Evolutionary conservation across 768 basidiomycete species (phyloP).

Genomic region (Lentinus brumalis): DNA sequence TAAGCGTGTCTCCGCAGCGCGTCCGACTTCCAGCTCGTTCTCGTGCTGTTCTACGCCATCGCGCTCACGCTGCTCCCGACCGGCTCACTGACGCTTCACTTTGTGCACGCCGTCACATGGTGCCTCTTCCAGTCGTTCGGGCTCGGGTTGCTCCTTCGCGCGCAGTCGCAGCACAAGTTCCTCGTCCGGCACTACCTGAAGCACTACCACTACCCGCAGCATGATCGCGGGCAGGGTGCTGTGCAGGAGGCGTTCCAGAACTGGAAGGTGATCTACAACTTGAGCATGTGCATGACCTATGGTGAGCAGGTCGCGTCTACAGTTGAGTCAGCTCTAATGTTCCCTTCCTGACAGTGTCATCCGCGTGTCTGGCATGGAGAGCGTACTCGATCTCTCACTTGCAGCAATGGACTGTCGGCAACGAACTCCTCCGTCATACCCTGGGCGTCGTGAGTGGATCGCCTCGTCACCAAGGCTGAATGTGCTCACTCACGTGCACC

Average conservation of each 20-base stretch:
- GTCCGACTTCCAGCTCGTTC: slow-evolving; percentile 77
- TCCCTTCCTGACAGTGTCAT: slow-evolving; percentile 61
- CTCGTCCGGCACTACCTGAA: slow-evolving; percentile 93
- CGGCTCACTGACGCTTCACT: slow-evolving; percentile 66
- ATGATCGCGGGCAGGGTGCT: slow-evolving; percentile 72
- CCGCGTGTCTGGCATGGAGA: slow-evolving; percentile 85
- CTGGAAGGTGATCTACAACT: slow-evolving; percentile 92
- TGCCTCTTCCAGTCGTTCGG: slow-evolving; percentile 86
- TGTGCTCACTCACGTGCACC: not conserved
- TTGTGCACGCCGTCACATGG: slow-evolving; percentile 84
- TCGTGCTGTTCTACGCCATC: slow-evolving; percentile 72
- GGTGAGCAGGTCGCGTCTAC: not conserved
- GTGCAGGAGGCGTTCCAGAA: slow-evolving; percentile 93
- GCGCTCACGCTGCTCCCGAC: slow-evolving; percentile 49
- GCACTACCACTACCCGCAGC: slow-evolving; percentile 85
- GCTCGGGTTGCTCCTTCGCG: slow-evolving; percentile 79
- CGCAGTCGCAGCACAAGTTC: slow-evolving; percentile 85
- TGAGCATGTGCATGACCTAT: slow-evolving; percentile 91
- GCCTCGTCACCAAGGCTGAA: slow-evolving; percentile 4
- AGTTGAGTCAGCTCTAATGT: not conserved
- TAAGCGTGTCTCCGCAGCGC: slow-evolving; percentile 50
- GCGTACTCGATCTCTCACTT: slow-evolving; percentile 72
- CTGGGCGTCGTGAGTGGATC: slow-evolving; percentile 70
- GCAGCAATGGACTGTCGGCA: slow-evolving; percentile 82
- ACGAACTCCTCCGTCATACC: slow-evolving; percentile 85